Base-by-base conservation (phyloP, 1,284 basidiomycete genomes). In the Marasmius fiardii region DNA sequence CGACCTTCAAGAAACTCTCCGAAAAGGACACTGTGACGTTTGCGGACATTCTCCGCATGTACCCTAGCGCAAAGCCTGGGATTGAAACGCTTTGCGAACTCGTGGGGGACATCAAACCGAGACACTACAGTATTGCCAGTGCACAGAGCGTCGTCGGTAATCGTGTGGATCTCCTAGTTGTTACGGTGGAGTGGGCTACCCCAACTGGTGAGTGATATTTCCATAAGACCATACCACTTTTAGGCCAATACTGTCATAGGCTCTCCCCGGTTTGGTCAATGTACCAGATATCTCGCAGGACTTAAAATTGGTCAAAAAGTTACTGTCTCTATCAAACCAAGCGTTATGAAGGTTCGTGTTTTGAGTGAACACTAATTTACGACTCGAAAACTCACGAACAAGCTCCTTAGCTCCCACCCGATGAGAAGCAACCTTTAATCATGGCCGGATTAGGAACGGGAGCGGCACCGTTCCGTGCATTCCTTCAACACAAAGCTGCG, bases 381-480 rank as follows among this genome's bases (percentile, higher is more conserved):
- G 26, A 6, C 14, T 1, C n/a, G n/a, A n/a, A 5, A 0, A 43
- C 23, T 41, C 28, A 35, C 24, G 20, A 12, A 21, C 52, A 23
- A 56, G 59, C 44, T 61, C n/a, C 26, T 34, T 57, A 90, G 90
- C 79, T 97, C 10, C 96, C 97, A 56, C 89, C 90, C 3, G 80
- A 86, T 68, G 79, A 88, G 68, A 81, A 79, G 57, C 94, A 97
- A 71, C 96, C 96, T 48, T 82, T 99, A 73, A 97, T 99, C 75
- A 95, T 99, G 92, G 95, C 96, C 50, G 96, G 96, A 67, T 87
- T 99, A 43, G 97, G 96, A 55, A 99, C 97, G 1, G 96, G 95
- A 59, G 96, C 95, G 4, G 96, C 96, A 12, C 96, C 96, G 41
- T 99, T 99, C 91, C 92, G 95, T 54, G 95, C 96, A 11, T 99